Evolutionary conservation across 495 filamentous ascomycete genomes (phyloP).

Genomic region (Daldinia vernicosa): DNA sequence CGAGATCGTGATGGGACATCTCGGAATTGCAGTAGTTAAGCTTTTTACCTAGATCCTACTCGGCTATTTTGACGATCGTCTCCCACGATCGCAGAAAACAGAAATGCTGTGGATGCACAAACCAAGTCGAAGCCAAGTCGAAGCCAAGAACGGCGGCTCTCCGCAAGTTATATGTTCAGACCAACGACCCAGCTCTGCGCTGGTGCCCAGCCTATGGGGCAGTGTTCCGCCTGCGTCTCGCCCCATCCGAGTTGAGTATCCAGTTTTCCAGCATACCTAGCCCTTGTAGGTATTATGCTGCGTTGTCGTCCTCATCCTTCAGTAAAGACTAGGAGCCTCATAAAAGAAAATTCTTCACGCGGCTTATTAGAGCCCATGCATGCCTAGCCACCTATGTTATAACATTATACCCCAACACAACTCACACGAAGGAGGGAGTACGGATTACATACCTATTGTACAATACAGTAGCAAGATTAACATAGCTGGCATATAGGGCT

Average conservation of each 20-base stretch:
- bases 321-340: slow-evolving; percentile 33
- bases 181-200: slow-evolving; percentile 22
- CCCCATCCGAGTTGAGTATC: slow-evolving; percentile 25
- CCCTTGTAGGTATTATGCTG: slow-evolving; percentile 35
- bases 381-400: slow-evolving; percentile 1
- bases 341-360: slow-evolving; percentile 14
- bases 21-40: not conserved
- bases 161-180: slow-evolving; percentile 33
- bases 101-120: slow-evolving; percentile 5
- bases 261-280: slow-evolving; percentile 16
- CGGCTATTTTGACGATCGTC: slow-evolving; percentile 8
- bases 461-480: not conserved
- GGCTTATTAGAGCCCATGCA: slow-evolving; percentile 7
- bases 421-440: slow-evolving; percentile 9
- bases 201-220: slow-evolving; percentile 37
- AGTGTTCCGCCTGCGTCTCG: slow-evolving; percentile 21
- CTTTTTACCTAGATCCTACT: not conserved
- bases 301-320: slow-evolving; percentile 31
- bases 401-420: slow-evolving; percentile 5
- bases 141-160: slow-evolving; percentile 39
- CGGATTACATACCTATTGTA: too few relatives aligned
- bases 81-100: slow-evolving; percentile 7
- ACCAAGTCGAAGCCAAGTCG: slow-evolving; percentile 21
- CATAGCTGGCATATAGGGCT: slow-evolving; percentile 29
- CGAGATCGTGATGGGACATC: slow-evolving; percentile 33